phyloP scores from a whole-genome alignment of 2,329 filamentous ascomycete genomes.

The Colletotrichum karsti region DNA sequence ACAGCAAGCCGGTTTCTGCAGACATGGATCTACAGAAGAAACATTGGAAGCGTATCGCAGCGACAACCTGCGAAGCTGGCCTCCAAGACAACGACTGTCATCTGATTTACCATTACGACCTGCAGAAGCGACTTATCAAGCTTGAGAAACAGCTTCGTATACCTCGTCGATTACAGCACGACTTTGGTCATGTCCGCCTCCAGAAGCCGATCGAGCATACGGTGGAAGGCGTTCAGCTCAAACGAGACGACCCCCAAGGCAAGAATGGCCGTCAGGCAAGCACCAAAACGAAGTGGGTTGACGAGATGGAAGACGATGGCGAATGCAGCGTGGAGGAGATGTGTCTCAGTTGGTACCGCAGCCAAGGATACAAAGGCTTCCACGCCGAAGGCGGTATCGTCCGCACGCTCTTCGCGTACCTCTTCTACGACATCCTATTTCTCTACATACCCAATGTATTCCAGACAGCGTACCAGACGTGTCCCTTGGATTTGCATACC shows the following conservation, averaged over 20 bases:
- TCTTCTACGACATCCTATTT: conserved; percentile 95
- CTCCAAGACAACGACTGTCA: conserved; percentile 91
- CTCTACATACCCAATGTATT: conserved; percentile 96
- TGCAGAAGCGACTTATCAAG: conserved; percentile 93
- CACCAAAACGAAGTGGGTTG: conserved; percentile 87
- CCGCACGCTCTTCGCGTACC: conserved; percentile 87
- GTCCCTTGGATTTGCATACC: conserved; percentile 90
- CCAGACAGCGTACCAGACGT: conserved; percentile 94
- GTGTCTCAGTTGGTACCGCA: conserved; percentile 88
- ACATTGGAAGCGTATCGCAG: conserved; percentile 81
- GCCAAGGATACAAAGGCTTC: conserved; percentile 91
- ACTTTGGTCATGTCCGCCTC: conserved; percentile 87
- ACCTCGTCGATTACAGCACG: conserved; percentile 86
- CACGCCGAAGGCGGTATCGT: conserved; percentile 93
- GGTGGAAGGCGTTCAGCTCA: conserved; percentile 81
- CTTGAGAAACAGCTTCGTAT: conserved; percentile 86
- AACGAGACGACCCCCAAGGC: conserved; percentile 58
- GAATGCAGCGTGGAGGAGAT: conserved; percentile 93
- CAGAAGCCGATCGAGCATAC: conserved; percentile 78
- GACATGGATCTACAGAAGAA: conserved; percentile 71
- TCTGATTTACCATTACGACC: conserved; percentile 90
- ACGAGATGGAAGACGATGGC: conserved; percentile 72
- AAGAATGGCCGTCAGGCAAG: conserved; percentile 54
- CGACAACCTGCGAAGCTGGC: conserved; percentile 84
- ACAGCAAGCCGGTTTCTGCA: conserved; percentile 46